Conservation (phyloP, 495 filamentous ascomycete species). For the Lasiosphaeriaceae sp. region DNA sequence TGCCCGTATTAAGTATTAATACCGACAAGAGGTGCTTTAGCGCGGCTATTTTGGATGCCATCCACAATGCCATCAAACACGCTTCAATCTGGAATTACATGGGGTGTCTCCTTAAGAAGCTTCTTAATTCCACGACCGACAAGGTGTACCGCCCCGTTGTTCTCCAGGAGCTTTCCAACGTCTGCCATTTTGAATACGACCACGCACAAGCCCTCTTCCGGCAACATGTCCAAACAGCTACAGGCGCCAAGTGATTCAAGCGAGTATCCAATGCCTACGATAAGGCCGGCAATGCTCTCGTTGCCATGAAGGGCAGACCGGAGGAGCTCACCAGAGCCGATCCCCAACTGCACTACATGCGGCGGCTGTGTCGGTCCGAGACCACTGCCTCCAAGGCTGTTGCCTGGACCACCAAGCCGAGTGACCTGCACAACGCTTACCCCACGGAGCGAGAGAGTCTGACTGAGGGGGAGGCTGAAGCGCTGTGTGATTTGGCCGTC, state of each 20-base stretch:
- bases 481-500: conserved; percentile 24
- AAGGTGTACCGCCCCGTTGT: conserved; percentile 21
- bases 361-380: conserved; percentile 29
- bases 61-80: conserved; percentile 28
- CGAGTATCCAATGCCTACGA: conserved; percentile 26
- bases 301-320: conserved; percentile 30
- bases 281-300: conserved; percentile 21
- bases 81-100: conserved; percentile 37
- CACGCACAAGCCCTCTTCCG: conserved; percentile 26
- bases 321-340: conserved; percentile 20
- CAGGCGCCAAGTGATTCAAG: conserved; percentile 30
- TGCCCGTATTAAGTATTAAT: conserved; percentile 16
- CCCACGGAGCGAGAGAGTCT: conserved; percentile 16
- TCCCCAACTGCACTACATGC: conserved; percentile 27
- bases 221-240: conserved; percentile 23
- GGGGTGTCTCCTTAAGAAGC: conserved; percentile 23
- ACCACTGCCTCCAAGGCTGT: conserved; percentile 16
- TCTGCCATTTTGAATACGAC: conserved; percentile 35
- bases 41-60: conserved; percentile 28
- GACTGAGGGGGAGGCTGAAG: conserved; percentile 16
- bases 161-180: conserved; percentile 35
- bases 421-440: conserved; percentile 15
- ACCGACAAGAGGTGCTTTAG: conserved; percentile 33
- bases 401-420: conserved; percentile 24
- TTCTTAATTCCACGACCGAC: conserved; percentile 15